Evolutionary conservation across 495 filamentous ascomycete genomes (phyloP), one percentile per base, ranked within the genome.

Genomic region (Penicillium robsamsonii): DNA sequence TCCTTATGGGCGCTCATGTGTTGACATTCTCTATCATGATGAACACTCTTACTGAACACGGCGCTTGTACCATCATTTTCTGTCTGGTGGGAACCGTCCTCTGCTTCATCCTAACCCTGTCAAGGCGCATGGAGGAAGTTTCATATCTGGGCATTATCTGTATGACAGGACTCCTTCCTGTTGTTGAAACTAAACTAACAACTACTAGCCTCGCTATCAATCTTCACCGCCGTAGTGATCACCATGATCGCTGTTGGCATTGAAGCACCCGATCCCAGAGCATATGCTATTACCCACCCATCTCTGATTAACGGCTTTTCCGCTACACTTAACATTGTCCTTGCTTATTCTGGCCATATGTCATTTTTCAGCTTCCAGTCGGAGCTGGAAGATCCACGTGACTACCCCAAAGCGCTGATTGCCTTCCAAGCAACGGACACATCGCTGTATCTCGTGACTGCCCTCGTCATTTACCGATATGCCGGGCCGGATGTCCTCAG

Each of bases 1-100:
- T 91, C 71, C 82, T 88, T 55, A 85, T 87, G 74, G 88, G 79
- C 15, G 87, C 85, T 15, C 89, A 93, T 62, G 78, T 91, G 45
- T 72, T 92, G 40, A 88, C 85, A 0, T 90, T 90, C 61, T 81
- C 80, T 11, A 87, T 92, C 56, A 83, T 84, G 66, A 80, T 91
- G 68, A 85, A 86, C 49, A 82, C 77, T 20, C 70, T 92, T 42
- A 84, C 85, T 5, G 66, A 82, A 2, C 80, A 89, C 62, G 82
- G 75, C 4, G 72, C 78, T 0, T 93, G 90, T 65, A 84, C 86
- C 4, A 81, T 91, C 54, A 76, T 84, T 4, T 92, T 87, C 61
- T 79, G 78, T 8, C 29, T 65, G 15, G 59, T 67, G 4, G 65
- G 65, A 11, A 29, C 61, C 42, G 24, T 67, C 24, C 44, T 64